Base-by-base conservation (phyloP, 495 filamentous ascomycete species). In the Annulohypoxylon nitens region DNA sequence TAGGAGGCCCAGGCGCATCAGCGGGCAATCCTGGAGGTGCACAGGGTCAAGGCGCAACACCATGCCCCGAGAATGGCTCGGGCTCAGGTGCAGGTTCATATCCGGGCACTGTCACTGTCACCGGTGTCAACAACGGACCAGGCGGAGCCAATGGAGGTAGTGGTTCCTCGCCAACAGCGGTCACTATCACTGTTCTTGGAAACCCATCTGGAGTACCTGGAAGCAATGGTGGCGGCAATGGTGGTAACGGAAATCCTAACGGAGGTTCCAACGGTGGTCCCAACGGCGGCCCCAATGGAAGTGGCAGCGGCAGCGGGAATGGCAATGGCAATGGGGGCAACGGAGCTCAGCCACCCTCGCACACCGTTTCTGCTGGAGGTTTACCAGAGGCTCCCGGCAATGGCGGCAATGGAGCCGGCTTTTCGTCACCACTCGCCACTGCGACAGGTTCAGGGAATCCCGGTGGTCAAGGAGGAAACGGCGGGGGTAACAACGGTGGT, bases 1-100 rank as follows among this genome's bases (percentile, higher is more conserved):
- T 75, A 16, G 64, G 68, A 39, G 68, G 59, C 14, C 72, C 72
- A 48, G 72, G 64, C 25, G 62, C 45, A 61, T 75, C 72, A 11
- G 65, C 65, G 54, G 47, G 62, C 20, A 66, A 67, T 43, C 41
- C 66, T 18, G 71, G 66, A 53, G 71, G 58, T 4, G 62, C 71
- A 5, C 71, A 65, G 33, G 67, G 66, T 18, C 71, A 70, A 34
- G 50, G 66, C 34, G 69, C 71, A 45, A 62, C 71, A 43, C 67
- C 71, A 67, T 74, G 71, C 67, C 47, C 71, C 0, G 57, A 61
- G 10, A 34, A 66, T n/a, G 71, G 48, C n/a, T 67, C 61, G 12
- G 62, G 37, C 20, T 63, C 66, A 45, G 39, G 25, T 41, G 51
- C 66, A 45, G 37, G 1, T 43, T 69, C 71, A 4, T 30, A 69